Evolutionary conservation across 2,329 filamentous ascomycete species (phyloP).

Genomic region (Apiospora hydei): DNA sequence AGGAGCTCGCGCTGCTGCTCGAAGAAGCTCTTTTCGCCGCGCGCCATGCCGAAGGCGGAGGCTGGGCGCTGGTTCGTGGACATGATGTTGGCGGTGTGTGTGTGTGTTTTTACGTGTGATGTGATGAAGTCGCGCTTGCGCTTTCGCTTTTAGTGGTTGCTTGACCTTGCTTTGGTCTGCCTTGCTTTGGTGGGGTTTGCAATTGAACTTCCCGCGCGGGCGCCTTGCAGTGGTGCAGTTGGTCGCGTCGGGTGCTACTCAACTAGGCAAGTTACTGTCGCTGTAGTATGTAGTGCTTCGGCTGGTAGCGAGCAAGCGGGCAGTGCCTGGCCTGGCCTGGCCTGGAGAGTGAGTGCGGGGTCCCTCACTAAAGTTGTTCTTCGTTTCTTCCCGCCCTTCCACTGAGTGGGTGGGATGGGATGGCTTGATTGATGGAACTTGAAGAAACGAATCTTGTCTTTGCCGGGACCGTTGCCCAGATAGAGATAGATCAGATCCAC

Average conservation of each 20-base stretch:
- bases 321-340: not conserved
- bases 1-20: conserved; percentile 78
- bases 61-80: conserved; percentile 6
- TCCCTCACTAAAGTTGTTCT: not conserved
- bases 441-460: not conserved
- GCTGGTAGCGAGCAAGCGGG: not conserved
- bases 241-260: no score
- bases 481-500: conserved; percentile 1
- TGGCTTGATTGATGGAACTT: no score
- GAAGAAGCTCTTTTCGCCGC: conserved; percentile 69
- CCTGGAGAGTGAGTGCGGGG: not conserved
- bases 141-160: not conserved
- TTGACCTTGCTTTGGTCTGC: not conserved
- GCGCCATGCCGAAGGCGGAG: conserved; percentile 26
- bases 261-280: not conserved
- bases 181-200: not conserved
- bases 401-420: not conserved
- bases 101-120: not conserved
- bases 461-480: not conserved
- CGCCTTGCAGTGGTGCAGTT: not conserved
- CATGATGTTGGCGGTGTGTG: not conserved
- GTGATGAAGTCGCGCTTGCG: not conserved
- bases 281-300: not conserved
- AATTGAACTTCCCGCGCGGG: not conserved
- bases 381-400: not conserved